Base-by-base conservation (phyloP, 2,329 filamentous ascomycete genomes). In the Neofusicoccum umdonicola region DNA sequence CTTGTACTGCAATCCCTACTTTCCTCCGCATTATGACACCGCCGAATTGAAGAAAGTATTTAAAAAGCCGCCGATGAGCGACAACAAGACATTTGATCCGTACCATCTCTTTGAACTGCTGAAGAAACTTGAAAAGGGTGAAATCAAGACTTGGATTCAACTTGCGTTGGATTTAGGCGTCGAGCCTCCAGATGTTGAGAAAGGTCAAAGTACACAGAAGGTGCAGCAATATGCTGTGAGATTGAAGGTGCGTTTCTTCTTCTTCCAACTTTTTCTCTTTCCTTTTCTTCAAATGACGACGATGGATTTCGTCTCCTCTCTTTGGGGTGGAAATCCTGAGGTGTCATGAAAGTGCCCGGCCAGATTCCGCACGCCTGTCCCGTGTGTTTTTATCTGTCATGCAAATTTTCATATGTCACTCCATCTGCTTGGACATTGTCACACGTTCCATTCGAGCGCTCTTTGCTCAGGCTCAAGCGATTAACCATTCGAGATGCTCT, bases 161-260 rank as follows among this genome's bases (percentile, higher is more conserved):
- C 76, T 97, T 69, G 93, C 92, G 0, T 85, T 93, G 62, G 90
- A 90, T 71, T 81, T 97, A n/a, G 93, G 94, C 9, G 94, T 97
- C 15, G 91, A 96, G 72, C 90, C 90, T 3, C 92, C 93, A 2
- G 90, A 92, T 66, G 82, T 88, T 27, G 87, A 90, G 66, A 95
- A 94, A 75, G 91, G 92, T 31, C 90, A 96, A 79, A 96, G 92
- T 75, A 88, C 90, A 1, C 94, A 97, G 74, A 97, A 97, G 76
- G 90, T 97, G 65, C 92, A 96, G 75, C 93, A 97, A 76, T 97
- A 97, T 81, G 92, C 92, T 48, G 93, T 97, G 52, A 86, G 93
- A 65, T 80, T 97, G 65, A 97, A 97, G 87, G 91, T 93, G 78
- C 72, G 78, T 72, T n/a, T 17, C 17, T 31, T 35, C 15, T 37